Conservation (phyloP, 2,329 filamentous ascomycete genomes). For the Xylaria sp. region DNA sequence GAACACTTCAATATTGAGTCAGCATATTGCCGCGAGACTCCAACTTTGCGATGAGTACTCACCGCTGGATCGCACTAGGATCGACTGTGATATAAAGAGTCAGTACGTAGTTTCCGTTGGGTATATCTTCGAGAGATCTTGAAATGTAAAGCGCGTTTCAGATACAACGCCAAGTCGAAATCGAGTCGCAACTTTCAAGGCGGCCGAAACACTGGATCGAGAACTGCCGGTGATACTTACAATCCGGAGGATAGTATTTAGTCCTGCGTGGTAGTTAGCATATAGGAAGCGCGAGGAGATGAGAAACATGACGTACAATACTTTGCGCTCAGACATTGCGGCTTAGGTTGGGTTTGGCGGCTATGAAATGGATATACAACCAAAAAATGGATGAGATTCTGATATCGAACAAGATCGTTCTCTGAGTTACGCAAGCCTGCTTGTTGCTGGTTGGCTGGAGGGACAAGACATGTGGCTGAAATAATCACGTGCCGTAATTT, state of each 20-base stretch:
- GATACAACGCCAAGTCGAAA: background rate
- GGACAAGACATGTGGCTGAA: slow-evolving; percentile 20
- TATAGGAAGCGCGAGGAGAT: slow-evolving; percentile 8
- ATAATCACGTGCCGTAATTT: slow-evolving; percentile 20
- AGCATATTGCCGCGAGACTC: background rate
- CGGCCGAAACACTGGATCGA: background rate
- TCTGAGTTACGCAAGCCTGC: background rate
- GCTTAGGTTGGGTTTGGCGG: slow-evolving; percentile 21
- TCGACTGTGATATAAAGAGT: slow-evolving; percentile 64
- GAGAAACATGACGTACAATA: slow-evolving; percentile 46
- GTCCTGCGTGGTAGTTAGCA: slow-evolving; percentile 41
- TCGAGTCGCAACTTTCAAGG: background rate
- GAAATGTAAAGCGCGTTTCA: background rate
- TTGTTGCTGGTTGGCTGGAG: background rate
- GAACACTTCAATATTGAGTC: slow-evolving; percentile 52
- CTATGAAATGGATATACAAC: background rate
- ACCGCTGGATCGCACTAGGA: slow-evolving; percentile 78
- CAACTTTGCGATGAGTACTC: background rate
- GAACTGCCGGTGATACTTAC: slow-evolving; percentile 22
- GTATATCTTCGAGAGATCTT: background rate
- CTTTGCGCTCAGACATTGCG: slow-evolving; percentile 58
- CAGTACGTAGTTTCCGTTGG: background rate
- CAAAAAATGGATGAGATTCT: background rate
- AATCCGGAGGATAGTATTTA: slow-evolving; percentile 78
- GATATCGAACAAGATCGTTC: background rate